Conservation (phyloP, 1,284 basidiomycete genomes). For the Naganishia albida region DNA sequence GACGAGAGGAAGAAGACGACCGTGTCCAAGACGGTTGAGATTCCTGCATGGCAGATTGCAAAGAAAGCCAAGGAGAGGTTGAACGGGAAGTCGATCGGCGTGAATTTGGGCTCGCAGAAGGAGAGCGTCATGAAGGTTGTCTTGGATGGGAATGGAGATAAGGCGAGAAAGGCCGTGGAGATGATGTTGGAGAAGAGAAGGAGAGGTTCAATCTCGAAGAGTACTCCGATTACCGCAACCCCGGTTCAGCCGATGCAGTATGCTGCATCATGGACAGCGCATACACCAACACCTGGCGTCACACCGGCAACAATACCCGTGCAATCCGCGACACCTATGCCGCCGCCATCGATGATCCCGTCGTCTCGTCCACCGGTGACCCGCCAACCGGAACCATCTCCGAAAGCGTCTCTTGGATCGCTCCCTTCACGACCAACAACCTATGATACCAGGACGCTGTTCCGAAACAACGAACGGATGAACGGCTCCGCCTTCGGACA, state of each 20-base stretch:
- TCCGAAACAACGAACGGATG: neutral
- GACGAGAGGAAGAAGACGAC: slow-evolving; percentile 24
- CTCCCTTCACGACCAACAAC: neutral
- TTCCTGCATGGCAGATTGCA: slow-evolving; percentile 50
- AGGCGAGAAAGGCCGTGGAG: slow-evolving; percentile 53
- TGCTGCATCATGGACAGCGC: neutral
- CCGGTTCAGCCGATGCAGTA: neutral
- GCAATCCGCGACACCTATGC: slow-evolving; percentile 1
- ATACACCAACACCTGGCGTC: neutral
- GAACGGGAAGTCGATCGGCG: slow-evolving; percentile 52
- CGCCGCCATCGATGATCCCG: slow-evolving; percentile 4
- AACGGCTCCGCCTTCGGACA: neutral
- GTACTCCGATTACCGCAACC: neutral
- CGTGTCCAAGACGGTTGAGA: slow-evolving; percentile 8
- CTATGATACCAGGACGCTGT: neutral
- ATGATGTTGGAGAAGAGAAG: slow-evolving; percentile 59
- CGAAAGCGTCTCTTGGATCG: neutral
- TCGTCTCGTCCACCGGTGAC: neutral
- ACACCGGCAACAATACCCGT: neutral
- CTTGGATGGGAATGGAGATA: slow-evolving; percentile 55
- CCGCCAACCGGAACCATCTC: neutral
- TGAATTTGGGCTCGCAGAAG: slow-evolving; percentile 39
- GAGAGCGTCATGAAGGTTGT: slow-evolving; percentile 50
- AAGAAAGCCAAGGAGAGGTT: slow-evolving; percentile 46
- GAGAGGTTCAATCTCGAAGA: neutral